Evolutionary conservation across 2,329 filamentous ascomycete species (phyloP), one percentile per base, ranked within the genome.

Genomic region (Thelonectria discophora): DNA sequence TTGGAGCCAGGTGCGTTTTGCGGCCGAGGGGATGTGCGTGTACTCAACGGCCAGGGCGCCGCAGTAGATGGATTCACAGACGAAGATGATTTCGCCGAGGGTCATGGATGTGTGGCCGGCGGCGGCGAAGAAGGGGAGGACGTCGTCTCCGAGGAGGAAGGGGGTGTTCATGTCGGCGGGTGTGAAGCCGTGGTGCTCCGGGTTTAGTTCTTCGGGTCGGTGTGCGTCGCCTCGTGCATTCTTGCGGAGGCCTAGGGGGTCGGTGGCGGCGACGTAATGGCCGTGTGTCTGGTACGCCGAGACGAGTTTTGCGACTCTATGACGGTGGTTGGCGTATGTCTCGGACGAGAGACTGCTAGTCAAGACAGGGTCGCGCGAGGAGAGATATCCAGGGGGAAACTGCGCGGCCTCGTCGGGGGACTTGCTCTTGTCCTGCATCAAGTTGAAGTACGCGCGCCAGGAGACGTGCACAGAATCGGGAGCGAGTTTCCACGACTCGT

Each of bases 381-480:
- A 92, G 39, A 97, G 88, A 66, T 98, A 88, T 66, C 91, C 97
- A 7, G 95, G 95, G 34, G 95, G 94, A 66, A 94, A 92, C 66
- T 93, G 93, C 83, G 98, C 97, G 69, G 95, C 95, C 80, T 96
- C 91, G 63, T 93, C 94, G 74, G 96, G 92, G 75, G 94, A 94
- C 92, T 97, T 97, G 73, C 94, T 91, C 76, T 94, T 93, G 67
- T 88, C 91, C 83, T 99, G 94, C 90, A 99, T 97, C 82, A 98
- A 98, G 80, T 89, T 91, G 86, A 99, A 99, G 86, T 99, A 99
- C 74, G 94, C 90, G 82, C 97, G 94, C 94, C 94, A 99, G 76
- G 94, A 98, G 71, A 97, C 85, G 81, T 99, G 94, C 53, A 99
- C 94, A 75, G 92, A 97, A 70, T 88, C 86, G 50, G 95, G 93